These are phyloP conservation scores for Ceratonia siliqua DNA, from an alignment of 306 rosid genomes.

Conservation along the genomic window DNA sequence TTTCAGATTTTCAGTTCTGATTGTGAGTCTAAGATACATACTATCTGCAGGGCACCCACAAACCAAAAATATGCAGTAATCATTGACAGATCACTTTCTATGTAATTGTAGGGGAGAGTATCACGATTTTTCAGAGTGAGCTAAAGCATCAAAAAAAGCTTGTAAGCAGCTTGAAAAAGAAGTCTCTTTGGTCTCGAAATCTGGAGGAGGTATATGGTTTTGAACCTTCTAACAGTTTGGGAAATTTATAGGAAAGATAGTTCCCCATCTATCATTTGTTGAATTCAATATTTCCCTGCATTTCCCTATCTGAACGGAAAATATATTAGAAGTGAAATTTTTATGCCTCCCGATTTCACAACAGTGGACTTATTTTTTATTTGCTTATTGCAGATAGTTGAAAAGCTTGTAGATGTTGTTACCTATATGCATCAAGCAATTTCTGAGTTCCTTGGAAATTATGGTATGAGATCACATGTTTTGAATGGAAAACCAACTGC, in stretches of 20 bases:
- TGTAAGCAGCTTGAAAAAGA: constrained; percentile 81
- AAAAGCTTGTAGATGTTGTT: constrained; percentile 75
- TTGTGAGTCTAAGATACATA: constrained; percentile 14
- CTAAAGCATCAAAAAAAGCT: constrained; percentile 80
- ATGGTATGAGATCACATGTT: constrained; percentile 52
- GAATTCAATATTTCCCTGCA: constrained; percentile 6
- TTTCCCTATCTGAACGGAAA: constrained; percentile 4
- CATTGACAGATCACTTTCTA: constrained; percentile 36
- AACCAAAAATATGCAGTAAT: constrained; percentile 28
- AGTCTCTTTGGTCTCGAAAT: constrained; percentile 84
- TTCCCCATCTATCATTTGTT: constrained; percentile 24
- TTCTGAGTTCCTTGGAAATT: constrained; percentile 60
- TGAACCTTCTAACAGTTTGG: constrained; percentile 18
- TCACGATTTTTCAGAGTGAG: constrained; percentile 74
- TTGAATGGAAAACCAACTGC: neutral
- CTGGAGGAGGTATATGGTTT: constrained; percentile 78
- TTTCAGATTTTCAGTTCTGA: constrained; percentile 13
- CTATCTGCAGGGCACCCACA: constrained; percentile 13
- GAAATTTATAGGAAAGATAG: constrained; percentile 8
- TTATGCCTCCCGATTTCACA: constrained; percentile 8
- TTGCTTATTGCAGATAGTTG: constrained; percentile 77
- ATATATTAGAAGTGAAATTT: neutral
- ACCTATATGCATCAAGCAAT: constrained; percentile 68
- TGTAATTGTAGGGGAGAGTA: constrained; percentile 75
- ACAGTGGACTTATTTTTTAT: constrained; percentile 22